Base-by-base conservation (phyloP, 2,329 filamentous ascomycete species). In the Colletotrichum sp. region DNA sequence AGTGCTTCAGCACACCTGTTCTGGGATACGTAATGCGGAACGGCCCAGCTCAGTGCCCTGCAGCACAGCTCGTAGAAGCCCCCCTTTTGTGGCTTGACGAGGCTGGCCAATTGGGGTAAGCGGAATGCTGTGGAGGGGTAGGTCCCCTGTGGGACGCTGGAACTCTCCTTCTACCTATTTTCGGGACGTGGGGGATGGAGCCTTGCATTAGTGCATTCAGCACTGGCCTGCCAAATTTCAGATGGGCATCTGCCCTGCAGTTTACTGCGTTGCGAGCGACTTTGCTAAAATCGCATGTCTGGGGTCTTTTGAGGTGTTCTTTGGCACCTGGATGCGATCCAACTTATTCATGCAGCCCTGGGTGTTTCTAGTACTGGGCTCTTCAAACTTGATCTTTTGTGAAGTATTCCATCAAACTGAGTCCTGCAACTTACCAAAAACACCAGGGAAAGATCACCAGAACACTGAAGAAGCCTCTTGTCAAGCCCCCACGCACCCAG, bases 1-100 rank as follows among this genome's bases (percentile, higher is more conserved):
- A 52, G 6, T 21, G 44, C 44, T 32, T 16, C 57, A 49, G 64
- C 71, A 72, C n/a, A 65, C 28, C 36, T 36, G 71, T 67, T 75
- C 69, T 72, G 72, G 69, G 72, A 75, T 75, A 75, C 69, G 72
- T 75, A 75, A 72, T 75, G 72, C 72, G 69, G 52, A 75, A 75
- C 60, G 52, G 69, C 60, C 34, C 44, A 52, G n/a, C 44, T 52
- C 44, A n/a, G 18, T 52, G 44, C 44, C 44, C 44, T 24, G 18
- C 34, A 36, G 34, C 34, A 36, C 44, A 65, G 62, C 72, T 74
- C 67, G 16, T n/a, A 62, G 59, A 16, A 70, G 57, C 57, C 44
- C 60, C 57, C 57, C 36, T 68, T 71, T 72, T 69, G 64, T 73
- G 69, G 69, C 73, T 73, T 73, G 44, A 76, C 70, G 34, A 76